phyloP scores from a whole-genome alignment of 805 yeast species.

The Cyberlindnera mycetangii region DNA sequence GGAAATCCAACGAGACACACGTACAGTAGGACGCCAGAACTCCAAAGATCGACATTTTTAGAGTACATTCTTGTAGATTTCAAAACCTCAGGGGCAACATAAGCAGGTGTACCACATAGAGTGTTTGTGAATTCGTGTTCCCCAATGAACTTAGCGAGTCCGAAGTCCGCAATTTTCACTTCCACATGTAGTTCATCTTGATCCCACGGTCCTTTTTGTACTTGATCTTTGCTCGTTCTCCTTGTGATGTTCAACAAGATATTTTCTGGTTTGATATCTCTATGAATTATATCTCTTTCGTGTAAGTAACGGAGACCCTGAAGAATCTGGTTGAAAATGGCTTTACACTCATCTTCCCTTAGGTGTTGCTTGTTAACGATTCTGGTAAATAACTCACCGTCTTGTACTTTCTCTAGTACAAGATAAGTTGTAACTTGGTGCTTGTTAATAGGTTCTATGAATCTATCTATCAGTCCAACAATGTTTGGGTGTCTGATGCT shows the following conservation, averaged over 20 bases:
- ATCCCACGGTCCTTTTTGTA: conserved; percentile 42
- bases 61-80: conserved; percentile 53
- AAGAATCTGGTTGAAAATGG: conserved; percentile 61
- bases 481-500: conserved; percentile 68
- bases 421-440: conserved; percentile 46
- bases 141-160: conserved; percentile 60
- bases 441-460: conserved; percentile 51
- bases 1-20: conserved; percentile 84
- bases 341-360: conserved; percentile 58
- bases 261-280: conserved; percentile 81
- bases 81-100: conserved; percentile 81
- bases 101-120: conserved; percentile 83
- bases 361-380: conserved; percentile 62
- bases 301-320: conserved; percentile 67
- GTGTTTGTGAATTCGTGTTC: conserved; percentile 74
- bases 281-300: conserved; percentile 65
- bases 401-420: conserved; percentile 69
- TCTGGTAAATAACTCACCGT: conserved; percentile 74
- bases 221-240: conserved; percentile 28
- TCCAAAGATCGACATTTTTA: conserved; percentile 78
- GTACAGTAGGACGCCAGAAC: conserved; percentile 72
- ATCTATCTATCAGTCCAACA: conserved; percentile 59
- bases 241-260: conserved; percentile 51
- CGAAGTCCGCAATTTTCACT: conserved; percentile 84
- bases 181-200: conserved; percentile 54